These are phyloP conservation scores for Mycena floridula DNA, from an alignment of 768 basidiomycete species.

Conservation along the genomic window DNA sequence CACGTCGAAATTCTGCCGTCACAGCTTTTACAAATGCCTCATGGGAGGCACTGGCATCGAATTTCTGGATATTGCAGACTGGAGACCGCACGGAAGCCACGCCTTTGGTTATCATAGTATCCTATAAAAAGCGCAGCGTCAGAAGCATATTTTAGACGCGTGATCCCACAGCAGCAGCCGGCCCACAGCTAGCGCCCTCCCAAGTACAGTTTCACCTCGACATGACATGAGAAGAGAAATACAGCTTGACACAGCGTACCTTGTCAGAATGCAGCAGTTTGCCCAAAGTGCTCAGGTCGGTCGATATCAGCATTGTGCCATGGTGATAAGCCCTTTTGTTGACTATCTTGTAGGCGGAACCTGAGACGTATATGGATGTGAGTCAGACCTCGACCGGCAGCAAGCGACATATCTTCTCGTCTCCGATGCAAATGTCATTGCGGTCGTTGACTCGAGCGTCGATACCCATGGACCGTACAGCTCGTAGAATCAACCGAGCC, in stretches of 20 bases:
- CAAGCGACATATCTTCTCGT: conserved; percentile 63
- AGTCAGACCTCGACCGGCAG: conserved; percentile 7
- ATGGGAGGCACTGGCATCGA: conserved; percentile 49
- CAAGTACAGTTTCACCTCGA: too few relatives aligned
- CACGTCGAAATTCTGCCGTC: conserved; percentile 55
- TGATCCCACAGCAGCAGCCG: not conserved
- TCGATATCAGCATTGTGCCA: conserved; percentile 96
- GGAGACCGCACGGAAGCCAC: conserved; percentile 91
- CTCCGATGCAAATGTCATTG: conserved; percentile 84
- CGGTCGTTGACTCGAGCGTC: conserved; percentile 79
- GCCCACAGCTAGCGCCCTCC: not conserved
- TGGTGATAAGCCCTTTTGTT: conserved; percentile 92
- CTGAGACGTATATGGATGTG: conserved; percentile 74
- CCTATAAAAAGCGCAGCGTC: conserved; percentile 33
- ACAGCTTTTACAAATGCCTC: conserved; percentile 67
- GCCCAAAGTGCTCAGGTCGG: conserved; percentile 64
- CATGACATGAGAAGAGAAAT: too few relatives aligned
- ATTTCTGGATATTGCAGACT: conserved; percentile 74
- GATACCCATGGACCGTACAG: conserved; percentile 71
- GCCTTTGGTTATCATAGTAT: conserved; percentile 75
- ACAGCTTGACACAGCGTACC: conserved; percentile 30
- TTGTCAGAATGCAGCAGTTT: conserved; percentile 63
- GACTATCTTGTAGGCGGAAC: conserved; percentile 95
- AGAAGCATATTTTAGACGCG: not conserved
- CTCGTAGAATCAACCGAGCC: conserved; percentile 69